These are phyloP conservation scores for Aspergillus niger DNA, from an alignment of 2,329 filamentous ascomycete species.

Conservation along the genomic window DNA sequence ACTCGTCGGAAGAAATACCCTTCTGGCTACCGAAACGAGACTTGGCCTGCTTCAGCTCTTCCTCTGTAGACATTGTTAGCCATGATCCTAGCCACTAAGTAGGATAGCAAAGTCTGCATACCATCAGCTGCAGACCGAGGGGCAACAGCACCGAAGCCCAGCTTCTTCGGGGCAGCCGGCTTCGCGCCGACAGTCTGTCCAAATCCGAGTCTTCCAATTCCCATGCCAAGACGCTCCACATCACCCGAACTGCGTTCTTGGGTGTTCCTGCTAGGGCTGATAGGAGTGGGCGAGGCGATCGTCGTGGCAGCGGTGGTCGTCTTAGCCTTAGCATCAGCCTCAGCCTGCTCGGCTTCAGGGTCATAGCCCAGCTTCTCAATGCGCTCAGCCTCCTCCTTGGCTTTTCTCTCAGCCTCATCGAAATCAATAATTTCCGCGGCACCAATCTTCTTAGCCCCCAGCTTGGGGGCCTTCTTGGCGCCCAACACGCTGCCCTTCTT, in stretches of 20 bases:
- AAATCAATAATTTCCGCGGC: conserved; percentile 81
- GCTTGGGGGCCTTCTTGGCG: conserved; percentile 77
- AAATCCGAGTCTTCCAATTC: conserved; percentile 80
- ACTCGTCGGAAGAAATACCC: conserved; percentile 96
- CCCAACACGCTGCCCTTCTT: conserved; percentile 85
- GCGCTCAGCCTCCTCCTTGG: conserved; percentile 94
- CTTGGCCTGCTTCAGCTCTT: conserved; percentile 80
- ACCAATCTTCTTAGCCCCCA: conserved; percentile 89
- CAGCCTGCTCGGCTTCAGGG: conserved; percentile 75
- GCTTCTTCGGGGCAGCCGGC: conserved; percentile 68
- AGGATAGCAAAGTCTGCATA: conserved; percentile 43
- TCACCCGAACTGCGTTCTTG: conserved; percentile 68
- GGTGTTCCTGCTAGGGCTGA: conserved; percentile 63
- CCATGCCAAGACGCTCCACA: conserved; percentile 87
- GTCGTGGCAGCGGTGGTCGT: conserved; percentile 55
- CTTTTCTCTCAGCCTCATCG: conserved; percentile 94
- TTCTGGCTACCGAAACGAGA: conserved; percentile 90
- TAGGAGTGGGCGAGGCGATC: conserved; percentile 74
- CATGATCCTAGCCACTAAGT: not conserved
- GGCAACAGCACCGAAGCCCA: conserved; percentile 84
- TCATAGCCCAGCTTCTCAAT: conserved; percentile 96
- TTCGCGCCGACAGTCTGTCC: conserved; percentile 73
- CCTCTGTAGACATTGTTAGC: conserved; percentile 49
- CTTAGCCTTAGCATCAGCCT: conserved; percentile 41
- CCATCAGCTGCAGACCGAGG: conserved; percentile 70